Evolutionary conservation across 2,329 filamentous ascomycete species (phyloP).

Genomic region (Cryphonectria nitschkei): DNA sequence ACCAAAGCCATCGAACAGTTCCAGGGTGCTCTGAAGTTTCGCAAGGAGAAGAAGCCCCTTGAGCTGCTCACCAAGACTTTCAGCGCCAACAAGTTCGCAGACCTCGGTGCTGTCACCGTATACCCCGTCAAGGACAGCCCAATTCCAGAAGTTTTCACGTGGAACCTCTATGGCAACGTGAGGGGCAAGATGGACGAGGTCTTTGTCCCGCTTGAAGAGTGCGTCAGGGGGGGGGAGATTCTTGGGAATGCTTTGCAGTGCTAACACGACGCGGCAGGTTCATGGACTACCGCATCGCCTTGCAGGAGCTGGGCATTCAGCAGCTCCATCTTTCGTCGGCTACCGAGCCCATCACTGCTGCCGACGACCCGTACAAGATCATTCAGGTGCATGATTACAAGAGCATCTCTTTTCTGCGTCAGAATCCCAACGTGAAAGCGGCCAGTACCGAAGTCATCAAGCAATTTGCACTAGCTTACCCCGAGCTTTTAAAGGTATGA

Average conservation of each 20-base stretch:
- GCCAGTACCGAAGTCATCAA: constrained; percentile 82
- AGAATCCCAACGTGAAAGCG: constrained; percentile 75
- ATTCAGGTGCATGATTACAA: constrained; percentile 94
- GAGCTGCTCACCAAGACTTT: constrained; percentile 68
- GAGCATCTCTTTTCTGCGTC: constrained; percentile 82
- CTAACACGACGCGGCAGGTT: constrained; percentile 59
- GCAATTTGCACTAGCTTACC: constrained; percentile 80
- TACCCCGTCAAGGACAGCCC: constrained; percentile 55
- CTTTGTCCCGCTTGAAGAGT: constrained; percentile 83
- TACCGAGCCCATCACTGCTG: constrained; percentile 72
- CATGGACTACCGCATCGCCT: constrained; percentile 82
- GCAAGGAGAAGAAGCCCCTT: constrained; percentile 73
- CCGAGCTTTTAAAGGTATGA: constrained; percentile 77
- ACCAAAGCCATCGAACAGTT: constrained; percentile 78
- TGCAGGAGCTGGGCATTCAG: constrained; percentile 73
- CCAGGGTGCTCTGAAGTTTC: constrained; percentile 78
- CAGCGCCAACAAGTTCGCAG: constrained; percentile 71
- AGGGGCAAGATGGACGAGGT: constrained; percentile 79
- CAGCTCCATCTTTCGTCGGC: constrained; percentile 73
- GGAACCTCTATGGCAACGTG: constrained; percentile 90
- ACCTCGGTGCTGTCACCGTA: constrained; percentile 80
- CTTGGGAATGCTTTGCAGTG: too few relatives aligned
- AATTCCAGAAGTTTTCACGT: constrained; percentile 69
- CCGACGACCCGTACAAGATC: constrained; percentile 85
- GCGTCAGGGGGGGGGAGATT: constrained; percentile 40